Conservation (phyloP, 495 filamentous ascomycete genomes). For the Penicillium parvum region DNA sequence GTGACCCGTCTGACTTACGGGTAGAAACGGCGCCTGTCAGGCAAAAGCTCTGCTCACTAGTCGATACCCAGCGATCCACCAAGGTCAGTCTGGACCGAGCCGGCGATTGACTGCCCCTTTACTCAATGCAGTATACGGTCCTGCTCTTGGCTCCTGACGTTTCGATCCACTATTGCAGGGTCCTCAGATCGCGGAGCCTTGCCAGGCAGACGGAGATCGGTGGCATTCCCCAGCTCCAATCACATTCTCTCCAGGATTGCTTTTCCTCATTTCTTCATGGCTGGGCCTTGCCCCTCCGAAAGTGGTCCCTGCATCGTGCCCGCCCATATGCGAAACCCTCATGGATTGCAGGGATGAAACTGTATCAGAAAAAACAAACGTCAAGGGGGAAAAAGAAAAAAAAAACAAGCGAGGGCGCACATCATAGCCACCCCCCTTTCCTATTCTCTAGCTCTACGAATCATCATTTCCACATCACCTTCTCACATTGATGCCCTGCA, state of each 20-base stretch:
- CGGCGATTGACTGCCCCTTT: slow-evolving; percentile 11
- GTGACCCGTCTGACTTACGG: slow-evolving; percentile 21
- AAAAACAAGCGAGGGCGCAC: slow-evolving; percentile 3
- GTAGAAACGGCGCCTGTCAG: slow-evolving; percentile 21
- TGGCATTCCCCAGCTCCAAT: slow-evolving; percentile 4
- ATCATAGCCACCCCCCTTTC: slow-evolving; percentile 1
- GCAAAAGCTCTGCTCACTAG: slow-evolving; percentile 1
- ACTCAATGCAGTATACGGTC: slow-evolving; percentile 12
- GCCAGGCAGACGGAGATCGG: slow-evolving; percentile 1
- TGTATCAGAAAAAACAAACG: not conserved
- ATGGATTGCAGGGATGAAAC: slow-evolving; percentile 1
- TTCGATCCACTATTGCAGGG: slow-evolving; percentile 13
- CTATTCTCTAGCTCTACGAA: not conserved
- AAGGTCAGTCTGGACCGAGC: not conserved
- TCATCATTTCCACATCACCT: not conserved
- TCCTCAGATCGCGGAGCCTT: slow-evolving; percentile 8
- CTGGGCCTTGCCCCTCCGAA: not conserved
- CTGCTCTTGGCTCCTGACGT: slow-evolving; percentile 13
- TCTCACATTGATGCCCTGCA: too few species aligned
- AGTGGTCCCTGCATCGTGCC: slow-evolving; percentile 1
- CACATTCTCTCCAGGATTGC: not conserved
- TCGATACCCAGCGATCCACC: not conserved
- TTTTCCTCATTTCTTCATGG: slow-evolving; percentile 2
- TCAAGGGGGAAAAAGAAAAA: not conserved
- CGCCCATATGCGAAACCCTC: not conserved